These are phyloP conservation scores for Eucalyptus cladocalyx DNA, from an alignment of 345 rosid genomes.

Conservation along the genomic window DNA sequence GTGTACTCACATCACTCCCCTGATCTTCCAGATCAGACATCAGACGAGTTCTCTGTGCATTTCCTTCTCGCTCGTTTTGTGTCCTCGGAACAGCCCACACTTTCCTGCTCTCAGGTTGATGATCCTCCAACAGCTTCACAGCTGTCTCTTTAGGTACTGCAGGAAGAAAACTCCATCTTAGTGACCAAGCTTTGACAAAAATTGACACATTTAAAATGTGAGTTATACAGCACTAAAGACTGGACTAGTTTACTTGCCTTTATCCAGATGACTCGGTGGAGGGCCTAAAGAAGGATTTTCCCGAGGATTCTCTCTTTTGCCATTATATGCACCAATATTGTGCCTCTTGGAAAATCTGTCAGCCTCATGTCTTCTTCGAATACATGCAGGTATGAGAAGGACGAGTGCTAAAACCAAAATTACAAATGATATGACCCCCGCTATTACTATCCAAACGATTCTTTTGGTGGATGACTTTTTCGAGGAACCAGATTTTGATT, in stretches of 20 bases:
- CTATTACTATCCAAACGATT: constrained; percentile 72
- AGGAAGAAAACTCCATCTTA: background rate
- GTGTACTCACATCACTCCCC: constrained; percentile 44
- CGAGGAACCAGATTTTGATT: constrained; percentile 25
- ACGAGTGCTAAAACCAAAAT: constrained; percentile 38
- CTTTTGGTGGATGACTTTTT: constrained; percentile 33
- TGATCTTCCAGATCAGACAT: constrained; percentile 29
- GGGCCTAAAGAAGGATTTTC: constrained; percentile 21
- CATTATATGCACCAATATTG: constrained; percentile 60
- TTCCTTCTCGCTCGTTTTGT: constrained; percentile 31
- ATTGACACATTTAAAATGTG: background rate
- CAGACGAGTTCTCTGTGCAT: constrained; percentile 10
- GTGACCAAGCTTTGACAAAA: background rate
- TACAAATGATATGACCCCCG: constrained; percentile 38
- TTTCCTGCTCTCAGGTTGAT: constrained; percentile 15
- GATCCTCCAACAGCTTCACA: constrained; percentile 15
- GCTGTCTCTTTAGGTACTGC: constrained; percentile 41
- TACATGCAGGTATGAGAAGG: constrained; percentile 45
- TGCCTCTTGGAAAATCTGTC: constrained; percentile 42
- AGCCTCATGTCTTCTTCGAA: constrained; percentile 35
- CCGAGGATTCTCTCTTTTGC: constrained; percentile 44
- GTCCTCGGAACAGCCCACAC: constrained; percentile 35
- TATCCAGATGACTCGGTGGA: constrained; percentile 40
- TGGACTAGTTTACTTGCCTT: constrained; percentile 32
- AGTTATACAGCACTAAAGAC: background rate